Evolutionary conservation across 2,329 filamentous ascomycete species (phyloP).

Genomic region (Botrytis sinoallii): DNA sequence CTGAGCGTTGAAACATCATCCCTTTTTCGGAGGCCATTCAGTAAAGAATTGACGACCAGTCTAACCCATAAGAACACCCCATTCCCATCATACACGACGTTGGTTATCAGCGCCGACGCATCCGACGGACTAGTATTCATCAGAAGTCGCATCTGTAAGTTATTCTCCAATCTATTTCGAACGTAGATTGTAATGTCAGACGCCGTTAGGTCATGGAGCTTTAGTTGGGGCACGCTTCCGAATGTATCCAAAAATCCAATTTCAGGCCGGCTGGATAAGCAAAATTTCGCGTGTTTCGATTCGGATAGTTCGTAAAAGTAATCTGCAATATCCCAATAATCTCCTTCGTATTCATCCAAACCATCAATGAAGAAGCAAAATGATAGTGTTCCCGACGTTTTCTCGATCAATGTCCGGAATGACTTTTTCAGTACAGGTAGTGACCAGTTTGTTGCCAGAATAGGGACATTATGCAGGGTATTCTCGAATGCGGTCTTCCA

Average conservation of each 20-base stretch:
- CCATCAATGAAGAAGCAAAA: conserved; percentile 14
- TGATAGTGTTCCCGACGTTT: neutral
- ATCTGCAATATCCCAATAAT: neutral
- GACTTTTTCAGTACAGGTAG: neutral
- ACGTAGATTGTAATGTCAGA: neutral
- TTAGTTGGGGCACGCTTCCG: neutral
- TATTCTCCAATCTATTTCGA: neutral
- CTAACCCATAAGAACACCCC: neutral
- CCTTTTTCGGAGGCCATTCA: neutral
- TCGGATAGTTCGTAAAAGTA: neutral
- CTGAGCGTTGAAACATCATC: neutral
- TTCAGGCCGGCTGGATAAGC: neutral
- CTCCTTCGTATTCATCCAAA: conserved; percentile 3
- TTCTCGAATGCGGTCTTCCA: neutral
- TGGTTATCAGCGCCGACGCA: neutral
- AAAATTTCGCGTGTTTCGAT: neutral
- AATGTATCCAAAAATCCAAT: neutral
- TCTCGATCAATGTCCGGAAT: neutral
- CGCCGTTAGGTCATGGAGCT: neutral
- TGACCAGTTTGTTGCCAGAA: neutral
- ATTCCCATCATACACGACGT: neutral
- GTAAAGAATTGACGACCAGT: neutral
- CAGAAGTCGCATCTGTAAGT: neutral
- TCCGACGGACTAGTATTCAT: neutral
- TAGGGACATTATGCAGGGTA: neutral